phyloP scores from a whole-genome alignment of 176 grass and related monocot genomes.

The Musa troglodytarum region DNA sequence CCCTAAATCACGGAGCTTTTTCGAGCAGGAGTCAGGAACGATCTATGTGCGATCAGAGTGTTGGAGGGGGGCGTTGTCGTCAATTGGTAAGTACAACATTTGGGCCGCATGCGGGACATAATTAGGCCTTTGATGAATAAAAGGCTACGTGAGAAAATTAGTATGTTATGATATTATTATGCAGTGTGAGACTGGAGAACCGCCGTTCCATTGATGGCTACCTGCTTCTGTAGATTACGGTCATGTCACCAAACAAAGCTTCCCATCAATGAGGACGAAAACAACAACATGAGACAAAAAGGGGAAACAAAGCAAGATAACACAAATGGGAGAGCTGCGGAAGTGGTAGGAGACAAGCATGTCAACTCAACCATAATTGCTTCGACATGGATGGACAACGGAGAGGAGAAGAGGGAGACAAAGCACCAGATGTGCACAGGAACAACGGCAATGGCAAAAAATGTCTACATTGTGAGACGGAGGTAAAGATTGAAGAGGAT shows the following conservation, averaged over 20 bases:
- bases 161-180: too few relatives aligned
- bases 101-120: too few relatives aligned
- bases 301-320: background rate
- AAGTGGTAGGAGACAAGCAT: background rate
- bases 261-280: background rate
- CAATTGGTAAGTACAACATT: background rate
- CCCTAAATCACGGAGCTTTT: background rate
- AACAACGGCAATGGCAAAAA: background rate
- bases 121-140: too few relatives aligned
- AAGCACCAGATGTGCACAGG: background rate
- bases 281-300: background rate
- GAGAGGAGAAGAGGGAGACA: background rate
- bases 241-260: background rate
- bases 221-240: too few relatives aligned
- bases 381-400: background rate
- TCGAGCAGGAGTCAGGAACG: too few relatives aligned
- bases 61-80: background rate
- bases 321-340: too few relatives aligned
- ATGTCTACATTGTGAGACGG: background rate
- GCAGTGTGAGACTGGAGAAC: too few relatives aligned
- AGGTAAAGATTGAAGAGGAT: background rate
- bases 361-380: background rate
- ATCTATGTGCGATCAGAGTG: background rate
- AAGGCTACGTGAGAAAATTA: too few relatives aligned
- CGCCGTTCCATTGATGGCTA: too few relatives aligned